phyloP scores from a whole-genome alignment of 2,329 filamentous ascomycete species.

The Fusarium nanum region DNA sequence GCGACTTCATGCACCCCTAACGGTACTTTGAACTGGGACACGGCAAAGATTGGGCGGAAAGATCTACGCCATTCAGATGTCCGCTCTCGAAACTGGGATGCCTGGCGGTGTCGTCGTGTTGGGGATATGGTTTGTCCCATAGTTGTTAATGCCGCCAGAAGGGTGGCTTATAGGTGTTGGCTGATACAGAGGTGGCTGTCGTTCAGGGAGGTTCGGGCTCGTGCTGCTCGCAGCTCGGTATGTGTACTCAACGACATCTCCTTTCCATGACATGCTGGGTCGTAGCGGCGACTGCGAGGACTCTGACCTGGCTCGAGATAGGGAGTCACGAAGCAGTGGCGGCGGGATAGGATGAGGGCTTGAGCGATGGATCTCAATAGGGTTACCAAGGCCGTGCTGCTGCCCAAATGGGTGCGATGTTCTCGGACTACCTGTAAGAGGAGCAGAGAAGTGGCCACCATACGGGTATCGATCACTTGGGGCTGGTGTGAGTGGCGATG shows the following conservation, averaged over 20 bases:
- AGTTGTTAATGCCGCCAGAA: conserved; percentile 11
- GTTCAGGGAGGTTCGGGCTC: conserved; percentile 60
- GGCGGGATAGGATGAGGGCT: conserved; percentile 66
- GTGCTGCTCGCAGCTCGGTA: conserved; percentile 60
- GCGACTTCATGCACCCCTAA: not conserved
- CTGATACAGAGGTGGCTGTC: conserved; percentile 64
- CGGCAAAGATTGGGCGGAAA: too few relatives aligned
- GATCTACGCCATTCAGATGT: not conserved
- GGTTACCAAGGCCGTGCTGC: conserved; percentile 59
- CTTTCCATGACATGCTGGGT: conserved; percentile 73
- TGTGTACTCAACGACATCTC: conserved; percentile 68
- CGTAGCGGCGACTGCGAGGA: conserved; percentile 69
- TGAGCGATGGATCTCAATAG: conserved; percentile 59
- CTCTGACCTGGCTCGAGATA: conserved; percentile 67
- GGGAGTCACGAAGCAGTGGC: conserved; percentile 68
- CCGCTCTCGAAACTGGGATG: conserved; percentile 7
- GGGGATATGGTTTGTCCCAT: conserved; percentile 14
- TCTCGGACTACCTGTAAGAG: conserved; percentile 61
- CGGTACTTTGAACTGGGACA: not conserved
- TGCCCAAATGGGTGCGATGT: conserved; percentile 65
- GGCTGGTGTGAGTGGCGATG: conserved; percentile 68
- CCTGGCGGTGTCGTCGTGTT: conserved; percentile 15
- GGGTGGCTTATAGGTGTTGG: conserved; percentile 57
- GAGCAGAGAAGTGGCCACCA: conserved; percentile 59
- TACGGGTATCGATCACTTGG: conserved; percentile 67